Evolutionary conservation across 768 basidiomycete species (phyloP).

Genomic region (Trametes meyenii): DNA sequence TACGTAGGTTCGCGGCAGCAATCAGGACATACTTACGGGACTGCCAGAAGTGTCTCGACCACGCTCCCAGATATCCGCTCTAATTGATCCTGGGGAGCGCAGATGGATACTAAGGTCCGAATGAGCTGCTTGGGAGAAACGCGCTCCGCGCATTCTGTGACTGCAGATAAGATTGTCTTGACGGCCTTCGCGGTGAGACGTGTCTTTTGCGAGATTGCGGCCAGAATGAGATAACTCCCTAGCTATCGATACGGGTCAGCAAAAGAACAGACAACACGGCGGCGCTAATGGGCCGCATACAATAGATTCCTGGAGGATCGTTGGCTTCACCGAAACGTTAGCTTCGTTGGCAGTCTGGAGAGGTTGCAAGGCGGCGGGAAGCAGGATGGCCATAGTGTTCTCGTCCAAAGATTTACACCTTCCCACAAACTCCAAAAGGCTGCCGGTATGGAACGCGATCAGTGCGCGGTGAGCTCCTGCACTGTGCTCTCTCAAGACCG

Average conservation of each 20-base stretch:
- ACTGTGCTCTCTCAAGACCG: constrained; percentile 48
- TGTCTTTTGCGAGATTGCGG: constrained; percentile 68
- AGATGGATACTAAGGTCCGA: constrained; percentile 66
- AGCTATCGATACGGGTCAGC: constrained; percentile 45
- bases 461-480: constrained; percentile 58
- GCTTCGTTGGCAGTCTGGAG: constrained; percentile 38
- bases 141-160: constrained; percentile 51
- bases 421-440: constrained; percentile 78
- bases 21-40: constrained; percentile 47
- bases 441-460: constrained; percentile 80
- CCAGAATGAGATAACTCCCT: constrained; percentile 72
- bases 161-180: constrained; percentile 55
- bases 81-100: constrained; percentile 61
- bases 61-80: constrained; percentile 41
- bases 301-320: constrained; percentile 50
- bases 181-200: constrained; percentile 60
- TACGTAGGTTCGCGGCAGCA: background rate
- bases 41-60: constrained; percentile 39
- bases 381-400: constrained; percentile 61
- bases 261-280: background rate
- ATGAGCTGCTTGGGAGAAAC: constrained; percentile 63
- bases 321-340: constrained; percentile 13
- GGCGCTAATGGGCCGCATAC: constrained; percentile 40
- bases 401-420: constrained; percentile 60
- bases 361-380: constrained; percentile 66